phyloP scores from a whole-genome alignment of 441 rosid species.

The Populus hybrid region DNA sequence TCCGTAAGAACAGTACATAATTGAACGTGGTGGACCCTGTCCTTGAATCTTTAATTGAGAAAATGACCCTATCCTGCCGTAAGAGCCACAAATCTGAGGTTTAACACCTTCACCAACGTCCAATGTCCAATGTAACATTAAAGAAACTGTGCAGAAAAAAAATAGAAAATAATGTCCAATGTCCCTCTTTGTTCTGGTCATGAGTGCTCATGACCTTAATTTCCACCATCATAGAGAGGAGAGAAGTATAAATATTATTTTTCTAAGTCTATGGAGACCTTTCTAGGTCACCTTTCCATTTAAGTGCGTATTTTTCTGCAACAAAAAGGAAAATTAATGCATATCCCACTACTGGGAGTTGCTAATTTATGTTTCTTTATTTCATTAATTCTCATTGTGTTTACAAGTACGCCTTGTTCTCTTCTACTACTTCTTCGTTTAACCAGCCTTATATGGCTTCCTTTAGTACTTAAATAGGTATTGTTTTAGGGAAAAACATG shows the following conservation, averaged over 20 bases:
- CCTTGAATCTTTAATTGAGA: not conserved
- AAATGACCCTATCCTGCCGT: not conserved
- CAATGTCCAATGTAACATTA: not conserved
- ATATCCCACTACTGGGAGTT: slow-evolving; percentile 14
- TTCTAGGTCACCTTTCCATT: slow-evolving; percentile 19
- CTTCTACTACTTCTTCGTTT: not conserved
- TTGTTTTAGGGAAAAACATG: not conserved
- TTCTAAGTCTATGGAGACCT: not conserved
- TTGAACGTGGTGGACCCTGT: not conserved
- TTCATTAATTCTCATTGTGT: not conserved
- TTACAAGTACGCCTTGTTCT: not conserved
- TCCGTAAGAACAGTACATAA: not conserved
- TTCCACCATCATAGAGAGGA: slow-evolving; percentile 8
- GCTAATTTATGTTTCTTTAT: not conserved
- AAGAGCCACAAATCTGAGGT: not conserved
- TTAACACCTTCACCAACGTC: slow-evolving; percentile 6
- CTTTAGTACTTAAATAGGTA: not conserved
- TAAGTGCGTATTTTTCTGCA: slow-evolving; percentile 4
- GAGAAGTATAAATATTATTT: not conserved
- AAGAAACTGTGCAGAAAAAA: not conserved
- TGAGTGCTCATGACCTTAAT: slow-evolving; percentile 3
- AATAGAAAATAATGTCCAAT: not conserved
- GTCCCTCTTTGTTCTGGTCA: not conserved
- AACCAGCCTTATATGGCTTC: not conserved
- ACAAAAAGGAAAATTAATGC: not conserved